phyloP scores from a whole-genome alignment of 169 alveolate genomes.

The Blepharisma undulans region DNA sequence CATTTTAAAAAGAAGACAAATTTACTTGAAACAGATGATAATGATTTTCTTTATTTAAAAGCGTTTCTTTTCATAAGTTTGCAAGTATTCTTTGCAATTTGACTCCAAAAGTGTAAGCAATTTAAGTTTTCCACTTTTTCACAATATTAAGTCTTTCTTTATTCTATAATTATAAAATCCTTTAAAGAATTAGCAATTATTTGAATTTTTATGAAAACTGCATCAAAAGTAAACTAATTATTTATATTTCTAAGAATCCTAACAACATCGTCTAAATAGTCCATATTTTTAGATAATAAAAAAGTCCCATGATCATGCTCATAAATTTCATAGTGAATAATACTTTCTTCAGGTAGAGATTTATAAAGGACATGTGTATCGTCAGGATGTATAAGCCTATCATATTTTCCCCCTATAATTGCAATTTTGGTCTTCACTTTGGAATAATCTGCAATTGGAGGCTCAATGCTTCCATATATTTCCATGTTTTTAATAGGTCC shows the following conservation, averaged over 20 bases:
- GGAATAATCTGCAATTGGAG: neutral
- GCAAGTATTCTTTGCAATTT: too few relatives aligned
- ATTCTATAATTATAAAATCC: too few relatives aligned
- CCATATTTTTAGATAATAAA: constrained; percentile 6
- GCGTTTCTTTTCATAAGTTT: too few relatives aligned
- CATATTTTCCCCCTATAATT: neutral
- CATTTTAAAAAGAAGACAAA: neutral
- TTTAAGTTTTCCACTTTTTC: too few relatives aligned
- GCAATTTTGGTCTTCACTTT: constrained; percentile 20
- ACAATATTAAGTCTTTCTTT: too few relatives aligned
- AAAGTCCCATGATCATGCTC: constrained; percentile 30
- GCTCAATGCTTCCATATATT: neutral
- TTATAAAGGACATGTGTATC: neutral
- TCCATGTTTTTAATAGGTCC: neutral
- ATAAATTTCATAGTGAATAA: neutral
- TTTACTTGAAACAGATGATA: too few relatives aligned
- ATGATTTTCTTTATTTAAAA: too few relatives aligned
- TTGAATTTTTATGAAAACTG: too few relatives aligned
- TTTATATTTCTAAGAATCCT: neutral
- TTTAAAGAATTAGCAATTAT: too few relatives aligned
- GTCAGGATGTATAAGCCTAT: neutral
- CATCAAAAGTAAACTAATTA: too few relatives aligned
- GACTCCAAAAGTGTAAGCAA: too few relatives aligned
- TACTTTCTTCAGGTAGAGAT: neutral
- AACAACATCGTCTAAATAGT: neutral